A percentile compares a stretch with the other conserved stretches of the same genome.
These are phyloP conservation scores for Agarophyton chilense DNA, from an alignment of 23 red algal genomes.

Conservation along the genomic window DNA sequence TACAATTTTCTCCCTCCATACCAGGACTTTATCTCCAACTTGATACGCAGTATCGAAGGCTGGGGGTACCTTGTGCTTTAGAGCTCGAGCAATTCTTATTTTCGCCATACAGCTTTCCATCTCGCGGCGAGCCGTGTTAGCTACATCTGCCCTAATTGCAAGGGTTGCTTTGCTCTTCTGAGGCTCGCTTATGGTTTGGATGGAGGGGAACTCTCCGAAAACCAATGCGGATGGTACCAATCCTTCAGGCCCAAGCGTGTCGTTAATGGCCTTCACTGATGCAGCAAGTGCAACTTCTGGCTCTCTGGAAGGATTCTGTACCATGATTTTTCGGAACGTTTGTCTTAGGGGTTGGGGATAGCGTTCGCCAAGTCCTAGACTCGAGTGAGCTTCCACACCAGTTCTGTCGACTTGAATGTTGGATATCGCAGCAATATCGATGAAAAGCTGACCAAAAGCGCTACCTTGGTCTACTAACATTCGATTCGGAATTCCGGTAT, in stretches of 20 bases:
- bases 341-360: too few species aligned
- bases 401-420: constrained; percentile 36
- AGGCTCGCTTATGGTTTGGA: constrained; percentile 9
- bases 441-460: constrained; percentile 27
- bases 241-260: constrained; percentile 58
- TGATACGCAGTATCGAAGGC: too few species aligned
- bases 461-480: constrained; percentile 59
- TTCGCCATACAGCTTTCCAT: too few species aligned
- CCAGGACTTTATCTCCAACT: too few species aligned
- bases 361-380: not conserved
- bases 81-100: too few species aligned
- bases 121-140: too few species aligned
- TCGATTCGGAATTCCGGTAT: constrained; percentile 52
- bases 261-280: constrained; percentile 60
- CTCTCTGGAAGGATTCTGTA: not conserved
- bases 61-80: too few species aligned
- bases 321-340: constrained; percentile 39
- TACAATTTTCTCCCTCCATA: too few species aligned
- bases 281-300: constrained; percentile 15
- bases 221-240: constrained; percentile 41
- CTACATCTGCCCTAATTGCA: too few species aligned
- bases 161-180: too few species aligned
- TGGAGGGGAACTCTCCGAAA: constrained; percentile 43
- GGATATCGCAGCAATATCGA: not conserved
- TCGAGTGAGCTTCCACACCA: constrained; percentile 53